Conservation (phyloP, 2,329 filamentous ascomycete genomes). For the Pseudopyrenochaeta lycopersici region DNA sequence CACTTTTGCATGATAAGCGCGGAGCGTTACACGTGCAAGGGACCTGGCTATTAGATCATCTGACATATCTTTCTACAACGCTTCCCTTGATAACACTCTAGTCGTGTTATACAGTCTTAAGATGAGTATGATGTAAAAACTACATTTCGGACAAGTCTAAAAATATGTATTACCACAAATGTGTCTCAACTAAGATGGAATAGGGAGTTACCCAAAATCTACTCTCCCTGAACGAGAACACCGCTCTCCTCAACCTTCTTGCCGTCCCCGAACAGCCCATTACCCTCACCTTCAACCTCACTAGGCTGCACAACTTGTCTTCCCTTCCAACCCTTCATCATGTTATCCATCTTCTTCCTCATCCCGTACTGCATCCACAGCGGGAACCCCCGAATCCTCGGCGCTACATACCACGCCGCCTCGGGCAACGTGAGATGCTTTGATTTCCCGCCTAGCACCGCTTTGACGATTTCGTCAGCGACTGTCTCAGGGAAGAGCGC, state of each 20-base stretch:
- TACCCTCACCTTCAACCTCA: slow-evolving; percentile 22
- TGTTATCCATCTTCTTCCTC: slow-evolving; percentile 51
- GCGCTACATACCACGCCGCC: slow-evolving; percentile 46
- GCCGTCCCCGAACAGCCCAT: slow-evolving; percentile 11
- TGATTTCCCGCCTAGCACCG: slow-evolving; percentile 67
- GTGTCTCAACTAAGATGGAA: no score
- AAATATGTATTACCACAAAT: no score
- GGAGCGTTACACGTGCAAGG: no score
- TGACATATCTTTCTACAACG: no score
- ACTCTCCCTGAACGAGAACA: slow-evolving; percentile 32
- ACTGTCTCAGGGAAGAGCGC: slow-evolving; percentile 69
- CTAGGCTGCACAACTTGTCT: slow-evolving; percentile 50
- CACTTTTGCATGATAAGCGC: no score
- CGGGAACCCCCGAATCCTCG: slow-evolving; percentile 62
- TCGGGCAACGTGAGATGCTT: slow-evolving; percentile 65
- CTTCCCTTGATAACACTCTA: no score
- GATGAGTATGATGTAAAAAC: no score
- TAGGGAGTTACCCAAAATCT: background rate
- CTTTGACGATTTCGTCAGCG: slow-evolving; percentile 68
- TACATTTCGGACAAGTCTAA: no score
- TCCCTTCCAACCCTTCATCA: slow-evolving; percentile 49
- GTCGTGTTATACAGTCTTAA: no score
- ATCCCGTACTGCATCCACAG: slow-evolving; percentile 69
- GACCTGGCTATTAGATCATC: no score
- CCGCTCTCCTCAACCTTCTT: slow-evolving; percentile 36